Base-by-base conservation (phyloP, 352 stramenopile species). In the Halophytophthora polymorphica region DNA sequence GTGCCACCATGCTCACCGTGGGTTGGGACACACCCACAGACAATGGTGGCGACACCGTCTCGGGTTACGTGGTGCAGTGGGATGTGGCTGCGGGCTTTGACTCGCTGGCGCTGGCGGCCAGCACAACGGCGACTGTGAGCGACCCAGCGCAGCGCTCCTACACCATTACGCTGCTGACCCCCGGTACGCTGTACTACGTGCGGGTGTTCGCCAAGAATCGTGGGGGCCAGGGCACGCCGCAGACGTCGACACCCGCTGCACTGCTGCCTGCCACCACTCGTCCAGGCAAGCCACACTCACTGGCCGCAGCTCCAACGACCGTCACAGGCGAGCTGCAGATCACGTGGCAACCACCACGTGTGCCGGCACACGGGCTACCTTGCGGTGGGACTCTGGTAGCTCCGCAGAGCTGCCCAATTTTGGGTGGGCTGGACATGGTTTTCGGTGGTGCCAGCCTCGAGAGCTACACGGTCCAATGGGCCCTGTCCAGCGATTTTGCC, bases 381-480 rank as follows among this genome's bases (percentile, higher is more conserved):
- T 93, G 83, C 59, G 71, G 62, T 2, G 83, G 83, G 8, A 85
- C 83, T 21, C 50, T 76, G 43, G 53, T 78, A 28, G 57, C 73
- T 12, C 80, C 83, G 21, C 47, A 75, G 35, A 65, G 64, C 43
- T 93, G 83, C 42, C 77, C 80, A 1, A 47, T 77, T 35, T 70
- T 79, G 15, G 71, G 82, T 37, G 86, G 73, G 28, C 54, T 88
- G 2, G 97, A 97, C 58, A 88, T 92, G 31, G 92, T 96, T 6
- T 89, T 89, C 62, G 93, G 93, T 21, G 96, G 95, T 38, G 85
- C 84, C 34, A 75, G 69, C 34, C 84, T 98, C 14, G 79, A 88
- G 56, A 83, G 82, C 21, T 99, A 98, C 68, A 45, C 97, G 5
- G 82, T 98, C n/a, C 93, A 98, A 61, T 98, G 89, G 83, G 67